These are phyloP conservation scores for Pythium monospermum DNA, from an alignment of 352 stramenopile species.

Conservation along the genomic window DNA sequence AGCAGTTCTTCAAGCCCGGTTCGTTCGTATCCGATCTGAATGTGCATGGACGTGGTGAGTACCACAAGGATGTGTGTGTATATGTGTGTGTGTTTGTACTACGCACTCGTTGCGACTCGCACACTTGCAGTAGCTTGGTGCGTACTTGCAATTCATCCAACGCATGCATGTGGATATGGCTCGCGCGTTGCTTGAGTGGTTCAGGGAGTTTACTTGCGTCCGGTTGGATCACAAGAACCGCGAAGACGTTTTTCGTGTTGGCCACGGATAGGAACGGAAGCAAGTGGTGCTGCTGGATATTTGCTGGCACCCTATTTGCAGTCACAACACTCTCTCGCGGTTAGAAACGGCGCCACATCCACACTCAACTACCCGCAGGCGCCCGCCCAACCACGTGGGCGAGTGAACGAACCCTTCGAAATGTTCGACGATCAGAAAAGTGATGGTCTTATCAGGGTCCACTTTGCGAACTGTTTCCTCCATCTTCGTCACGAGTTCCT, in stretches of 20 bases:
- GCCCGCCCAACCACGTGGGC: background rate
- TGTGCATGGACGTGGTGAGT: too few species aligned
- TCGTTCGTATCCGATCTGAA: slow-evolving; percentile 58
- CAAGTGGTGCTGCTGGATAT: slow-evolving; percentile 54
- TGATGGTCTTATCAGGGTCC: slow-evolving; percentile 22
- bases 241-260: slow-evolving; percentile 54
- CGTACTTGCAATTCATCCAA: slow-evolving; percentile 42
- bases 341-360: too few species aligned
- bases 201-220: slow-evolving; percentile 57
- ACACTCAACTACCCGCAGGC: background rate
- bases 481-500: slow-evolving; percentile 35
- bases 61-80: too few species aligned
- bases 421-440: slow-evolving; percentile 50
- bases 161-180: slow-evolving; percentile 33
- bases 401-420: slow-evolving; percentile 38
- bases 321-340: too few species aligned
- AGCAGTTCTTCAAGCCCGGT: slow-evolving; percentile 50
- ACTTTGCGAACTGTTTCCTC: slow-evolving; percentile 22
- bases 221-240: slow-evolving; percentile 45
- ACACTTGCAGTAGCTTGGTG: slow-evolving; percentile 51
- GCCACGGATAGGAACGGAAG: slow-evolving; percentile 35
- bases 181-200: slow-evolving; percentile 40
- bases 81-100: too few species aligned
- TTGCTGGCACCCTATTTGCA: slow-evolving; percentile 34
- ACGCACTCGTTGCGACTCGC: slow-evolving; percentile 31